Conservation (phyloP, 1,284 basidiomycete genomes). For the Leccinum angustisporum region DNA sequence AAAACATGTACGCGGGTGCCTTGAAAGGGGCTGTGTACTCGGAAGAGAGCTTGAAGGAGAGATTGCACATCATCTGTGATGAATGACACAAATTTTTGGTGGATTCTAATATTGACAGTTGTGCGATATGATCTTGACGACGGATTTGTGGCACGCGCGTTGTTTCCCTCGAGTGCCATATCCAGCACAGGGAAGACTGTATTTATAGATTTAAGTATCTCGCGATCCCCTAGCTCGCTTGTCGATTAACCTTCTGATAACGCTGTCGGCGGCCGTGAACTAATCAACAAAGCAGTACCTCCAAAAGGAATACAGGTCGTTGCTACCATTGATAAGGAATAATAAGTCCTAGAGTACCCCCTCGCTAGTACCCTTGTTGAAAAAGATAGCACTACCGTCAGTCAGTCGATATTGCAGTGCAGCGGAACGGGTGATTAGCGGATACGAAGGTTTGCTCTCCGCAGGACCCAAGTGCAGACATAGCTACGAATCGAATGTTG, state of each 20-base stretch:
- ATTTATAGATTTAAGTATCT: background rate
- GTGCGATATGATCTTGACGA: background rate
- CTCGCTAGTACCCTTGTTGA: constrained; percentile 66
- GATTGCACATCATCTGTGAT: constrained; percentile 26
- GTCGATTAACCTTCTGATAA: background rate
- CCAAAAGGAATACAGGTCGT: background rate
- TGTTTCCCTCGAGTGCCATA: background rate
- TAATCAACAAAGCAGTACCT: background rate
- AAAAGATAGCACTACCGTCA: constrained; percentile 62
- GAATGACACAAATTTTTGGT: constrained; percentile 8
- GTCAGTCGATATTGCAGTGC: constrained; percentile 70
- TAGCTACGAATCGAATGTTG: constrained; percentile 42
- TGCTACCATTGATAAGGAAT: background rate
- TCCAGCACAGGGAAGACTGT: background rate
- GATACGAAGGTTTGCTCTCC: constrained; percentile 34
- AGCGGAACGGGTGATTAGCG: constrained; percentile 47
- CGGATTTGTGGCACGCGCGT: too few relatives aligned
- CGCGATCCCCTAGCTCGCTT: background rate
- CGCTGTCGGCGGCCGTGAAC: background rate
- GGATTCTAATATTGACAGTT: background rate
- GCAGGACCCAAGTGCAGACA: constrained; percentile 59
- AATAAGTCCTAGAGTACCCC: constrained; percentile 49
- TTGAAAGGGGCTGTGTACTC: constrained; percentile 38
- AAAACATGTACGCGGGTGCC: constrained; percentile 41
- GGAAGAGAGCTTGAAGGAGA: constrained; percentile 38